phyloP scores from a whole-genome alignment of 371 early-diverging fungal species.

The Rhizopus delemar region DNA sequence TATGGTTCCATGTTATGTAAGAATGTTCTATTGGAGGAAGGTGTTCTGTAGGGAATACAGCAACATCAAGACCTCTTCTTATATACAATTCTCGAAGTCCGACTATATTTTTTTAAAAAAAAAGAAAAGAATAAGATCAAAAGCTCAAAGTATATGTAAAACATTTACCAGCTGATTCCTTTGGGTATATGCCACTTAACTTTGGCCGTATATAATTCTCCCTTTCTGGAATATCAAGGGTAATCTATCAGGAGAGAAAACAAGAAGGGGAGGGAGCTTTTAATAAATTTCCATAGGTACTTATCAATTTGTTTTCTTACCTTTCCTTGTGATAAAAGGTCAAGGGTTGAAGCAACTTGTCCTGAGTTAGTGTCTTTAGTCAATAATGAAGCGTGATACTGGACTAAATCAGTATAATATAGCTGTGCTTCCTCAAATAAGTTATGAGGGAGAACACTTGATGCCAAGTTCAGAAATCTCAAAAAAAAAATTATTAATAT shows the following conservation, averaged over 20 bases:
- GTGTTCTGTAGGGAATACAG: background rate
- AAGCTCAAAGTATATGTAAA: background rate
- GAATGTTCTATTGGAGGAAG: background rate
- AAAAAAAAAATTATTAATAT: background rate
- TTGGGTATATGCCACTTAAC: constrained; percentile 9
- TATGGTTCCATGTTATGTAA: background rate
- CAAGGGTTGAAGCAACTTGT: constrained; percentile 3
- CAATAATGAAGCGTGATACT: background rate
- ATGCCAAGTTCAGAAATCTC: constrained; percentile 17
- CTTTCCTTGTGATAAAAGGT: constrained; percentile 19
- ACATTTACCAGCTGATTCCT: constrained; percentile 16
- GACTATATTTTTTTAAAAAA: background rate
- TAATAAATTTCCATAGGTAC: too few species aligned
- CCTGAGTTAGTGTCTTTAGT: constrained; percentile 3
- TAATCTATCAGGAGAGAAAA: constrained; percentile 2
- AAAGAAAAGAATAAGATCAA: background rate
- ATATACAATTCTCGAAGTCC: background rate
- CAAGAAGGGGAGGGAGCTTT: background rate
- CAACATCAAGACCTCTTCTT: background rate
- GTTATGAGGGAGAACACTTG: constrained; percentile 10
- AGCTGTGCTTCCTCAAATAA: constrained; percentile 7
- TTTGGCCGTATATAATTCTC: constrained; percentile 6
- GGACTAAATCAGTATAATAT: background rate
- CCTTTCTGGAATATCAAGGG: constrained; percentile 3
- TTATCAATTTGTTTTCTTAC: constrained; percentile 2